Percentiles rank a stretch among this genome's conserved stretches.
These are phyloP conservation scores for Alternaria incomplexa DNA, from an alignment of 2,329 filamentous ascomycete species.

Conservation along the genomic window DNA sequence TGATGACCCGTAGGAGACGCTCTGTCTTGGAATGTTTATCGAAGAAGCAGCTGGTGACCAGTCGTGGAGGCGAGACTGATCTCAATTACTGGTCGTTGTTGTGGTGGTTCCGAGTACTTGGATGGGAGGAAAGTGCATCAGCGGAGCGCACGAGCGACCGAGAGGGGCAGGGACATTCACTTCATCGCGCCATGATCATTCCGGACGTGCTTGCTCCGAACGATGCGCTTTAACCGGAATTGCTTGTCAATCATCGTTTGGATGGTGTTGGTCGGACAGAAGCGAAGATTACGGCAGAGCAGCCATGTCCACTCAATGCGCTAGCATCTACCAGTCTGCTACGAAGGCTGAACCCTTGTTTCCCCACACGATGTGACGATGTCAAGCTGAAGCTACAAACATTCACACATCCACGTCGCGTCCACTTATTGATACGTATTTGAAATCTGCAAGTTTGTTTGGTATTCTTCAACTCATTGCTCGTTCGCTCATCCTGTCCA, in stretches of 20 bases:
- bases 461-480: slow-evolving; percentile 12
- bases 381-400: not conserved
- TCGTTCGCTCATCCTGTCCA: slow-evolving; percentile 16
- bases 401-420: not conserved
- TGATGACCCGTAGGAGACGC: not conserved
- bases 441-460: slow-evolving; percentile 23
- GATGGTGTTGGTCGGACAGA: slow-evolving; percentile 22
- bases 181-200: slow-evolving; percentile 11
- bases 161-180: slow-evolving; percentile 27
- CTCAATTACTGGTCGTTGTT: slow-evolving; percentile 5
- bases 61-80: slow-evolving; percentile 12
- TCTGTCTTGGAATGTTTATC: not conserved
- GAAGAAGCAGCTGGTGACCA: not conserved
- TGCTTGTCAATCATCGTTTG: slow-evolving; percentile 14
- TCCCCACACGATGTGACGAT: slow-evolving; percentile 11
- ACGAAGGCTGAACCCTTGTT: not conserved
- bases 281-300: slow-evolving; percentile 3
- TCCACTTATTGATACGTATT: not conserved
- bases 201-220: slow-evolving; percentile 1
- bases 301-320: slow-evolving; percentile 25
- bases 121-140: slow-evolving; percentile 11
- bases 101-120: slow-evolving; percentile 3
- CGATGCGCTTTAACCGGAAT: slow-evolving; percentile 6
- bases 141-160: slow-evolving; percentile 19
- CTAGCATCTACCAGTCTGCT: slow-evolving; percentile 9